These are phyloP conservation scores for Lipomyces orientalis DNA, from an alignment of 805 yeast species.

Conservation along the genomic window DNA sequence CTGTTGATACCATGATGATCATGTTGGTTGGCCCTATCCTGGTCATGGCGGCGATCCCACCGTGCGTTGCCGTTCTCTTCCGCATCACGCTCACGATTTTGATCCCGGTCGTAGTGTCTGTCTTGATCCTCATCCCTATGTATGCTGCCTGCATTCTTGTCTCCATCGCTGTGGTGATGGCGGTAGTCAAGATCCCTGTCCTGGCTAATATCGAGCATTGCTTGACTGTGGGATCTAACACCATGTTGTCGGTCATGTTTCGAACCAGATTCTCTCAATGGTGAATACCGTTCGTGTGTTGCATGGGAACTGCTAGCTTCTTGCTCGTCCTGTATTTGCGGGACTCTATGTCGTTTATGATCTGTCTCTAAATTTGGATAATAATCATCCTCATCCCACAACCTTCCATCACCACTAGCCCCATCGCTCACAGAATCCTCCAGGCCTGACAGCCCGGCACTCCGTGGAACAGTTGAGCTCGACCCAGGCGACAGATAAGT, in stretches of 20 bases:
- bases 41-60: background rate
- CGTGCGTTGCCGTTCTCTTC: constrained; percentile 5
- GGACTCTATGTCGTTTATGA: background rate
- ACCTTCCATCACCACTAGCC: background rate
- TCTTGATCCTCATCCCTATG: background rate
- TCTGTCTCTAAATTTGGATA: background rate
- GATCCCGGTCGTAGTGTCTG: background rate
- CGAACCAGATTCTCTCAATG: background rate
- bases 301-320: background rate
- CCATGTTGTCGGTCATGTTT: background rate
- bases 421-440: background rate
- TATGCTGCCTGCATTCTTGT: background rate
- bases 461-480: background rate
- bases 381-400: background rate
- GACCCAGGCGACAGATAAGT: constrained; percentile 15
- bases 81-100: background rate
- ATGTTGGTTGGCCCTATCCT: background rate
- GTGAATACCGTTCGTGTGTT: background rate
- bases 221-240: background rate
- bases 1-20: background rate
- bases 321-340: background rate
- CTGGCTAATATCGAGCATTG: background rate
- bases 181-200: background rate
- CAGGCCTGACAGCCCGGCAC: background rate
- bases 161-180: background rate